Percentiles rank a stretch among this genome's conserved stretches.
phyloP scores from a whole-genome alignment of 1,284 basidiomycete genomes.

The Rhodotorula sp. region DNA sequence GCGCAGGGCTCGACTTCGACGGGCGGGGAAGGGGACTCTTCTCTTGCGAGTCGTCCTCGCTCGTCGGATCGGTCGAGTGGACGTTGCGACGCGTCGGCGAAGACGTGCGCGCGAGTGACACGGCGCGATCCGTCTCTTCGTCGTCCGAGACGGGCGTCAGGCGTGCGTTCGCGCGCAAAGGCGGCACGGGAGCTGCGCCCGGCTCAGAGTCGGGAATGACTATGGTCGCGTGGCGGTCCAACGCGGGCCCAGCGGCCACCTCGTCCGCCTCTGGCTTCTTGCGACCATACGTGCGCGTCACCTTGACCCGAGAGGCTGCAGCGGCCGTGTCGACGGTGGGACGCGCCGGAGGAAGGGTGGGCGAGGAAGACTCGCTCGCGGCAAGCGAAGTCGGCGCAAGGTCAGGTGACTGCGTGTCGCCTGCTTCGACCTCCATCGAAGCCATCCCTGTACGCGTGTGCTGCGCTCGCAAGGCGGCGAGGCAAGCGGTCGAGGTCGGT shows the following conservation, averaged over 20 bases:
- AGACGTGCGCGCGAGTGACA: background rate
- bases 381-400: background rate
- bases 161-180: background rate
- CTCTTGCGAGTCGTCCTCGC: constrained; percentile 7
- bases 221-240: constrained; percentile 1
- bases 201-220: constrained; percentile 30
- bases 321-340: background rate
- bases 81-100: constrained; percentile 13
- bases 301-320: background rate
- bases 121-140: background rate
- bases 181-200: background rate
- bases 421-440: background rate
- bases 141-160: background rate
- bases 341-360: background rate
- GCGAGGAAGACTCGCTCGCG: background rate
- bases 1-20: too few relatives aligned
- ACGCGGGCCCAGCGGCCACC: background rate
- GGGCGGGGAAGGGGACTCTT: background rate
- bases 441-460: background rate
- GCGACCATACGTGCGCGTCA: constrained; percentile 10
- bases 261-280: background rate
- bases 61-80: constrained; percentile 32
- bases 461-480: background rate
- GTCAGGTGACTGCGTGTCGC: background rate
- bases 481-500: background rate